Evolutionary conservation across 2,329 filamentous ascomycete species (phyloP).

Genomic region (Capronia epimyces): DNA sequence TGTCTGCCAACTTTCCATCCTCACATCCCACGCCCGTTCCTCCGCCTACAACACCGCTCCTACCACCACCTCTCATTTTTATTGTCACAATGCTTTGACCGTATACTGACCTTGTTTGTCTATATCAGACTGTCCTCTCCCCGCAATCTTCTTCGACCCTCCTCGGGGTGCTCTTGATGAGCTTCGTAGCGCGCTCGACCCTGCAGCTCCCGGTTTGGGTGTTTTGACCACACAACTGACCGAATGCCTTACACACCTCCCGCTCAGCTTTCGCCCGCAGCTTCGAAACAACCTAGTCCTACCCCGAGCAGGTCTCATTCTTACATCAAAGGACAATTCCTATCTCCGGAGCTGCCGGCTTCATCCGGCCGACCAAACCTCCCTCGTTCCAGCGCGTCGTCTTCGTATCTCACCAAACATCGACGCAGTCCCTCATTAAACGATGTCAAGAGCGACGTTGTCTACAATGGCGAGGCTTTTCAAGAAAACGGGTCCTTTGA

Average conservation of each 20-base stretch:
- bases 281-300: constrained; percentile 51
- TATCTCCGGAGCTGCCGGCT: constrained; percentile 31
- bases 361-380: constrained; percentile 43
- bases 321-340: constrained; percentile 35
- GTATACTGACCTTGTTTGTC: constrained; percentile 14
- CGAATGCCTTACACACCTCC: constrained; percentile 50
- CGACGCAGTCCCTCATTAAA: constrained; percentile 53
- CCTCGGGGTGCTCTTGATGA: constrained; percentile 27
- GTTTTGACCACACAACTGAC: constrained; percentile 25
- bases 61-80: constrained; percentile 19
- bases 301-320: constrained; percentile 48
- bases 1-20: constrained; percentile 4
- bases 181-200: constrained; percentile 19
- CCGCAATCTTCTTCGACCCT: constrained; percentile 14
- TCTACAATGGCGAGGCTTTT: constrained; percentile 23
- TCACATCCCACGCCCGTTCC: constrained; percentile 8
- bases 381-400: constrained; percentile 54
- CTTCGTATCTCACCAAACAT: constrained; percentile 58
- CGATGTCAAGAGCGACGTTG: constrained; percentile 32
- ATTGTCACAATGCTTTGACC: constrained; percentile 22
- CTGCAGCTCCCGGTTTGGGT: constrained; percentile 20
- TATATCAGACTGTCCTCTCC: constrained; percentile 15
- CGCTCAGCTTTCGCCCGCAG: constrained; percentile 52
- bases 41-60: constrained; percentile 19
- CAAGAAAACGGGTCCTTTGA: constrained; percentile 30